Evolutionary conservation across 495 filamentous ascomycete species (phyloP), one percentile per base, ranked within the genome.

Genomic region (Hypoxylon subgilvum): DNA sequence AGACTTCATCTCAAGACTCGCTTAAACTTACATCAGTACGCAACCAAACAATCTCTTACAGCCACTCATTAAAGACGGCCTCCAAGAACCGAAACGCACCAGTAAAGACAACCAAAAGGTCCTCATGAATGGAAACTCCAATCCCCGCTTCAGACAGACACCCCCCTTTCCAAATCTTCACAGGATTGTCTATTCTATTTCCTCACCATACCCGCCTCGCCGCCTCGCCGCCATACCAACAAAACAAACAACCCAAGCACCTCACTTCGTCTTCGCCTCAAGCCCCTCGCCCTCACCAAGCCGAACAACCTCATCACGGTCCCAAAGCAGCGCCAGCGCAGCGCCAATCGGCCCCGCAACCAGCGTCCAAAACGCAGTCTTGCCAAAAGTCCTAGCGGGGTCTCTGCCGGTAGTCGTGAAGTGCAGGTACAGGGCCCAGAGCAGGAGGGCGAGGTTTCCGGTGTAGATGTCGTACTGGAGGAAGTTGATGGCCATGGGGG

Each of bases 391-490:
- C 60, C 67, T 67, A 61, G 3, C 61, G 63, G 5, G 68, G n/a
- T n/a, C n/a, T n/a, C 68, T 27, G 46, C 63, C 27, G 63, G 69
- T 40, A 65, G 72, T 22, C 17, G 67, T 72, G 31, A 69, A 49
- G 54, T 82, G 72, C 16, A 87, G 56, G 6, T 73, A 76, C 8
- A 78, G 45, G 2, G 82, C 78, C 85, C 85, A 88, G 5, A 84
- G 18, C 10, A 85, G 47, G 23, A 85, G 57, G 1, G 81, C 76
- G 4, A 60, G 47, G 6, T 77, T 76, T 3, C 80, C 83, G 45
- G 82, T 74, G 57, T 83, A 69, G 16, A 84, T 72, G 50, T 88
- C 85, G 74, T 80, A 87, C 36, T 81, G 79, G 21, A 87, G 58
- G 62, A 87, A 82, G 13, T 72, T 69, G 43, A 76, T 76, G 6